phyloP scores from a whole-genome alignment of 1,284 basidiomycete species.

The Neolentinus lepideus region DNA sequence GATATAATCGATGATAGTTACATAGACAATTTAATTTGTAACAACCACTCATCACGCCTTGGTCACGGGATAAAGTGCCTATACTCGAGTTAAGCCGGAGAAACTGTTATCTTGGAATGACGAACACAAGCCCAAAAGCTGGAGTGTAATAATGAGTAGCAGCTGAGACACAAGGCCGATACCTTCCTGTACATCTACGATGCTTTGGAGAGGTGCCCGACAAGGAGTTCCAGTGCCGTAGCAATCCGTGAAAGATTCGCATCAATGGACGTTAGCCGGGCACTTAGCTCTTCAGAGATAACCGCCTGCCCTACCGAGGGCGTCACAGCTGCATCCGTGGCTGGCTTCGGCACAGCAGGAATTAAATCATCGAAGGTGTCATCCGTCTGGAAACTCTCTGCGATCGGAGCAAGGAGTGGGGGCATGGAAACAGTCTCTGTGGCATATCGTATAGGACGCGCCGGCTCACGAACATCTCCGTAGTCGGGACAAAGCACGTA shows the following conservation, averaged over 20 bases:
- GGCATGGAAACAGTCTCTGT: conserved; percentile 23
- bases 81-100: too few relatives aligned
- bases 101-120: too few relatives aligned
- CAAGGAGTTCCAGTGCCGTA: background rate
- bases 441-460: conserved; percentile 25
- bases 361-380: conserved; percentile 18
- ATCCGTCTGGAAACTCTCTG: conserved; percentile 16
- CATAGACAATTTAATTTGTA: too few relatives aligned
- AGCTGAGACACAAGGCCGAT: background rate
- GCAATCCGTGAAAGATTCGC: background rate
- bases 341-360: conserved; percentile 11
- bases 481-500: conserved; percentile 27
- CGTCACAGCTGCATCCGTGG: background rate
- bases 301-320: background rate
- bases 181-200: background rate
- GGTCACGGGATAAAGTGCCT: too few relatives aligned
- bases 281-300: background rate
- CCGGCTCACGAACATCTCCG: conserved; percentile 20
- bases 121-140: too few relatives aligned
- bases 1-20: too few relatives aligned
- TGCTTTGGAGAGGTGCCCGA: background rate
- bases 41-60: too few relatives aligned
- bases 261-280: background rate
- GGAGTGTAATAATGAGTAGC: too few relatives aligned
- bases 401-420: conserved; percentile 14